These are phyloP conservation scores for Amaranthus tricolor DNA, from an alignment of 179 eudicot species.

Conservation along the genomic window DNA sequence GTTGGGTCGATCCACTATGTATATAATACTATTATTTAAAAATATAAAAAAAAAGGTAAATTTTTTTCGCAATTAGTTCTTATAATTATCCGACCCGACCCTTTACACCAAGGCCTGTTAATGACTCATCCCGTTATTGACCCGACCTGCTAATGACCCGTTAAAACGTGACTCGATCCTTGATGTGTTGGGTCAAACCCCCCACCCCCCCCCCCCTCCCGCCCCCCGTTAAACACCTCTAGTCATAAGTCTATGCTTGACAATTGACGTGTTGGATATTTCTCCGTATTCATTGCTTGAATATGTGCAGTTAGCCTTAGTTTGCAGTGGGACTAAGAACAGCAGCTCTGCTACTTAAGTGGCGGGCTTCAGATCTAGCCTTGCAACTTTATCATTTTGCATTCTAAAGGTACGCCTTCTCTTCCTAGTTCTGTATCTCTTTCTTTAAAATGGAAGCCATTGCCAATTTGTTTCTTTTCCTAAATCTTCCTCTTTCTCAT, in stretches of 20 bases:
- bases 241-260: not conserved
- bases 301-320: conserved; percentile 62
- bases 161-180: too few species aligned
- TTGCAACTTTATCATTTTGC: conserved; percentile 79
- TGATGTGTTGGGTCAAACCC: too few species aligned
- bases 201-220: too few species aligned
- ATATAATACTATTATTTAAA: too few species aligned
- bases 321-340: conserved; percentile 97
- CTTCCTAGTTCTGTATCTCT: not conserved
- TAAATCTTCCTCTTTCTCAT: not conserved
- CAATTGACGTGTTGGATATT: not conserved
- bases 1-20: too few species aligned
- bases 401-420: conserved; percentile 69
- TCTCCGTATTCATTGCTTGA: not conserved
- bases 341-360: conserved; percentile 90
- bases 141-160: too few species aligned
- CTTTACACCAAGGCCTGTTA: too few species aligned
- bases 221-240: too few species aligned
- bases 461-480: not conserved
- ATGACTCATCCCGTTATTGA: too few species aligned
- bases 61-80: too few species aligned
- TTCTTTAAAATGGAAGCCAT: not conserved
- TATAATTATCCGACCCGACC: too few species aligned
- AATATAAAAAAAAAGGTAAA: too few species aligned
- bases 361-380: conserved; percentile 93